Conservation (phyloP, 495 filamentous ascomycete species). For the Trichoderma virens region DNA sequence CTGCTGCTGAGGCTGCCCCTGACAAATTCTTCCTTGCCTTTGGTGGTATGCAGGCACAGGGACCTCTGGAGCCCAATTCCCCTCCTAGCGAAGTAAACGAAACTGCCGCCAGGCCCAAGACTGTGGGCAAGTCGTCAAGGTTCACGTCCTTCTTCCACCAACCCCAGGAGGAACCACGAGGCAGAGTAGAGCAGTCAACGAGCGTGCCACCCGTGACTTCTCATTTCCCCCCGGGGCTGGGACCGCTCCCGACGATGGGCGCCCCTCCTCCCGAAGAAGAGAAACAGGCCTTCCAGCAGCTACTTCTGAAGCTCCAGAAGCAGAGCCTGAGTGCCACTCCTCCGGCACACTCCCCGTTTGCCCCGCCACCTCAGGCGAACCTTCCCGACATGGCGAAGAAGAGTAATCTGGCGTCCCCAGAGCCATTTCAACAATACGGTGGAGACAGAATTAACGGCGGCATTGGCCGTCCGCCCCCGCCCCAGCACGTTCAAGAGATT, state of each 20-base stretch:
- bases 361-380: constrained; percentile 22
- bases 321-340: constrained; percentile 21
- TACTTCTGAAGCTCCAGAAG: constrained; percentile 70
- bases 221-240: constrained; percentile 13
- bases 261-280: constrained; percentile 56
- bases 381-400: constrained; percentile 15
- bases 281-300: constrained; percentile 81
- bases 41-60: constrained; percentile 29
- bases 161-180: not conserved
- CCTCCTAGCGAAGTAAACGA: constrained; percentile 29
- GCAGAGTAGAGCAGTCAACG: not conserved
- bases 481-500: constrained; percentile 34
- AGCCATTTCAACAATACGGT: constrained; percentile 35
- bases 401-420: constrained; percentile 30
- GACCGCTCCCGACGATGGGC: not conserved
- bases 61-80: constrained; percentile 26
- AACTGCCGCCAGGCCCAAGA: constrained; percentile 41
- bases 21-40: constrained; percentile 79
- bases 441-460: constrained; percentile 33
- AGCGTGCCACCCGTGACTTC: constrained; percentile 1
- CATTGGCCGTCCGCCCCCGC: constrained; percentile 13
- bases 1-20: constrained; percentile 53
- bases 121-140: constrained; percentile 41
- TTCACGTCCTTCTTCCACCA: not conserved
- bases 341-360: constrained; percentile 22